A percentile compares a stretch with the other conserved stretches of the same genome.
Evolutionary conservation across 2,329 filamentous ascomycete genomes (phyloP).

Genomic region (Scedosporium dehoogii): DNA sequence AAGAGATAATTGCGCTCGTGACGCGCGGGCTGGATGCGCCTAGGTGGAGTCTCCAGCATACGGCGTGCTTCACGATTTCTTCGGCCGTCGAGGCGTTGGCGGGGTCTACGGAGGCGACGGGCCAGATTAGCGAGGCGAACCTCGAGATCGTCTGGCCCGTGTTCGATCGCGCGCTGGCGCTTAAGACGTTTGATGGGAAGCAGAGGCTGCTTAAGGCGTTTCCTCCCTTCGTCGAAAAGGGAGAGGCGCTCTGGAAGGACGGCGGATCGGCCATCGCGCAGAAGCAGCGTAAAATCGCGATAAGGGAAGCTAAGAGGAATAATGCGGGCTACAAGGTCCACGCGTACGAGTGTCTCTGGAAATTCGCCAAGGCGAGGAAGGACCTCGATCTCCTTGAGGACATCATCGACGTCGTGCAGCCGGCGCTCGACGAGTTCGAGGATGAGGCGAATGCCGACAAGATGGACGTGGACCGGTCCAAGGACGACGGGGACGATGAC

Average conservation of each 20-base stretch:
- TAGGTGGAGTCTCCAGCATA: constrained; percentile 86
- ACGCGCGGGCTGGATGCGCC: constrained; percentile 62
- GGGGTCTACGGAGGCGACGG: constrained; percentile 43
- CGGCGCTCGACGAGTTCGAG: constrained; percentile 47
- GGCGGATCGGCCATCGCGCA: constrained; percentile 45
- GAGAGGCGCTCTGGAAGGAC: constrained; percentile 44
- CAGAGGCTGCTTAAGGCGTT: constrained; percentile 74
- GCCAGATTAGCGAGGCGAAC: constrained; percentile 49
- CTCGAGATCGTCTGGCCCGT: constrained; percentile 67
- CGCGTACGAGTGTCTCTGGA: constrained; percentile 62
- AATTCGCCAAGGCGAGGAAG: constrained; percentile 56
- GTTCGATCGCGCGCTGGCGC: constrained; percentile 67
- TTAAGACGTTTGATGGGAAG: constrained; percentile 92
- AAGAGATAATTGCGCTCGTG: constrained; percentile 66
- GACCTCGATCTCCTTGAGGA: constrained; percentile 63
- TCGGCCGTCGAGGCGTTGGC: constrained; percentile 60
- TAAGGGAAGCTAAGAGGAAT: constrained; percentile 85
- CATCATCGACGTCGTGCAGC: constrained; percentile 52
- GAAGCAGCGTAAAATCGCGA: constrained; percentile 63
- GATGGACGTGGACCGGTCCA: constrained; percentile 57
- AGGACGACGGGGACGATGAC: constrained; percentile 23
- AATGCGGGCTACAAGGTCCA: constrained; percentile 75
- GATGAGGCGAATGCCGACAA: constrained; percentile 39
- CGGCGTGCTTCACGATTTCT: constrained; percentile 70
- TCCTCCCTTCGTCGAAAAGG: constrained; percentile 63